Conservation (phyloP, 805 yeast species). For the Candida vartiovaarae region DNA sequence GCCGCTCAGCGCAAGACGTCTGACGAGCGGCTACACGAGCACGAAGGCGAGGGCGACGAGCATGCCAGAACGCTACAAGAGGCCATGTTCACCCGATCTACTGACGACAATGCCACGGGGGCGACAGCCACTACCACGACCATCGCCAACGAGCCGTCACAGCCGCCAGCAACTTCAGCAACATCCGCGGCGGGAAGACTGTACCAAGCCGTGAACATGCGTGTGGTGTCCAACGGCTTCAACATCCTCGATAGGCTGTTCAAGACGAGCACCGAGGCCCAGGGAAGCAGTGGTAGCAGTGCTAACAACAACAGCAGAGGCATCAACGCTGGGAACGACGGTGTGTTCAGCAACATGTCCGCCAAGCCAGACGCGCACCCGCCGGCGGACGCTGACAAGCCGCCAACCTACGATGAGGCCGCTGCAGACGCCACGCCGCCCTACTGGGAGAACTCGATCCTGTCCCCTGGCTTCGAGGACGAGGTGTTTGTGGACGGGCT, state of each 20-base stretch:
- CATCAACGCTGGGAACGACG: slow-evolving; percentile 51
- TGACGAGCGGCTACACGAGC: slow-evolving; percentile 7
- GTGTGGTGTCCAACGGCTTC: slow-evolving; percentile 28
- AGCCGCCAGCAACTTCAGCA: neutral
- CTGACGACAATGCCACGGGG: neutral
- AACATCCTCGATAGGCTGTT: slow-evolving; percentile 33
- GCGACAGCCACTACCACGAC: neutral
- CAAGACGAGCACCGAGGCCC: slow-evolving; percentile 12
- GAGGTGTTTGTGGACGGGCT: slow-evolving; percentile 92
- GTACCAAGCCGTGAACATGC: slow-evolving; percentile 3
- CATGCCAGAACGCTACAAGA: slow-evolving; percentile 5
- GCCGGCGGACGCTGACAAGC: slow-evolving; percentile 38
- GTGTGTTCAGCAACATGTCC: slow-evolving; percentile 85
- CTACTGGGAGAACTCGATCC: slow-evolving; percentile 87
- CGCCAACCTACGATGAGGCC: slow-evolving; percentile 92
- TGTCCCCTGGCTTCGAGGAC: slow-evolving; percentile 70
- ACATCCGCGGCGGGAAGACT: neutral
- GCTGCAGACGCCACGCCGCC: slow-evolving; percentile 93
- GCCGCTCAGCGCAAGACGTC: slow-evolving; percentile 5
- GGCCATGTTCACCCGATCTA: neutral
- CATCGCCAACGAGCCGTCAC: too few relatives aligned
- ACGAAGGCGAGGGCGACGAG: slow-evolving; percentile 1
- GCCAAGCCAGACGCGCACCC: slow-evolving; percentile 69
- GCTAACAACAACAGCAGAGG: neutral
- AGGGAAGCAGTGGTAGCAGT: slow-evolving; percentile 7